Evolutionary conservation across 163 green algal species (phyloP), one percentile per base, ranked within the genome.

Genomic region (Chlorella variabilis): DNA sequence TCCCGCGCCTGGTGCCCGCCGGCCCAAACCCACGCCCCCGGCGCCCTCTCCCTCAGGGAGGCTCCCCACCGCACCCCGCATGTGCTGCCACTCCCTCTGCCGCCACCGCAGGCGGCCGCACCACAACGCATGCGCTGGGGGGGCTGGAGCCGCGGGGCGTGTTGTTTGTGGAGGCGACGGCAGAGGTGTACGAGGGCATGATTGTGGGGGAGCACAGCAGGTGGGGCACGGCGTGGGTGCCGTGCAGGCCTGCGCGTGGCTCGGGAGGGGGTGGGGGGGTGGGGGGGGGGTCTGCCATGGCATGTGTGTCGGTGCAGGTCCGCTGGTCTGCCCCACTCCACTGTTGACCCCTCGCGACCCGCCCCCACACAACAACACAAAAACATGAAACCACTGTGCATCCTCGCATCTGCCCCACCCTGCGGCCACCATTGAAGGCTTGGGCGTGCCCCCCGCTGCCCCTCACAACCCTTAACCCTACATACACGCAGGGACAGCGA

Each of bases 151-250:
- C 86, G 2, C 89, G 95, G 7, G 95, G 95, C 27, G 83, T 76
- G 18, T 93, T 98, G 58, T 98, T 98, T 85, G 86, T 98, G 4
- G 80, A 75, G 13, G 87, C 90, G 1, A 84, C 88, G 2, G 75
- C 86, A 0, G 92, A 96, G 11, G 93, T 97, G 76, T 98, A 98
- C 82, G 78, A 85, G 2, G 95, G 95, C 38, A 97, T 97, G 92
- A 84, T 98, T 3, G 87, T 98, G 18, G 95, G 94, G 15, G 93
- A 98, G 82, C 83, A 92, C 86, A 86, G 65, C 65, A 73, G 65
- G 48, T 65, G 39, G 62, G 13, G n/a, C n/a, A n/a, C n/a, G n/a
- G n/a, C n/a, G 62, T 25, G 62, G 62, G 62, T 9, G 34, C 18
- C 6, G 33, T 9, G 21, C 18, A 41, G 15, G 62, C 6, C 9